Percentiles rank a stretch among this genome's conserved stretches.
phyloP scores from a whole-genome alignment of 78 protist genomes.

The Monosiga brevicollis region DNA sequence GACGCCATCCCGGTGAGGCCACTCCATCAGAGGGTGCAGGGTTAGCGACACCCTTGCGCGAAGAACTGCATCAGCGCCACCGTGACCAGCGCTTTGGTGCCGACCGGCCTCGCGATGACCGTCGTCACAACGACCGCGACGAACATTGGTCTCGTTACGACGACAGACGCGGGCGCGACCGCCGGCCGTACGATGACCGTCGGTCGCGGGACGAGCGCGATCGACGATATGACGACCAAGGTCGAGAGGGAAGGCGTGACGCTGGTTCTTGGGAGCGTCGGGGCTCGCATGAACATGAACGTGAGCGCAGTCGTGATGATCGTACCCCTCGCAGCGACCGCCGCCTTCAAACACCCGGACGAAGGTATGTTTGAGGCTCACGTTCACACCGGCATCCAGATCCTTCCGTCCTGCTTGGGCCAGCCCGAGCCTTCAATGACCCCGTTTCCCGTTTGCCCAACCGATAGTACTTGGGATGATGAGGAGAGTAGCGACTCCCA shows the following conservation, averaged over 20 bases:
- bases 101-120: not conserved
- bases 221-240: not conserved
- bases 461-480: too few relatives aligned
- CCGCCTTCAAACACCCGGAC: too few relatives aligned
- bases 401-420: too few relatives aligned
- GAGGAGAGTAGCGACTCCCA: too few relatives aligned
- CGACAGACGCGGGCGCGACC: not conserved
- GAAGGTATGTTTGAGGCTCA: too few relatives aligned
- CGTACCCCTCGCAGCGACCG: too few relatives aligned
- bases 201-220: not conserved
- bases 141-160: not conserved
- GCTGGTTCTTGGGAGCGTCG: not conserved
- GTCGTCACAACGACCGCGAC: not conserved
- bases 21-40: not conserved
- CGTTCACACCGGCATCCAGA: too few relatives aligned
- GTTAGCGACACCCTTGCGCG: not conserved
- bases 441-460: too few relatives aligned
- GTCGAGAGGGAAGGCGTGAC: not conserved
- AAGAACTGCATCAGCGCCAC: not conserved
- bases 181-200: too few relatives aligned
- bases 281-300: too few relatives aligned
- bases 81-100: not conserved
- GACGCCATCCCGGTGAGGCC: not conserved
- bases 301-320: too few relatives aligned
- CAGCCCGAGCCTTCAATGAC: too few relatives aligned